A percentile compares a stretch with the other conserved stretches of the same genome.
Conservation (phyloP, 768 basidiomycete genomes). For the Lactifluus volemus region DNA sequence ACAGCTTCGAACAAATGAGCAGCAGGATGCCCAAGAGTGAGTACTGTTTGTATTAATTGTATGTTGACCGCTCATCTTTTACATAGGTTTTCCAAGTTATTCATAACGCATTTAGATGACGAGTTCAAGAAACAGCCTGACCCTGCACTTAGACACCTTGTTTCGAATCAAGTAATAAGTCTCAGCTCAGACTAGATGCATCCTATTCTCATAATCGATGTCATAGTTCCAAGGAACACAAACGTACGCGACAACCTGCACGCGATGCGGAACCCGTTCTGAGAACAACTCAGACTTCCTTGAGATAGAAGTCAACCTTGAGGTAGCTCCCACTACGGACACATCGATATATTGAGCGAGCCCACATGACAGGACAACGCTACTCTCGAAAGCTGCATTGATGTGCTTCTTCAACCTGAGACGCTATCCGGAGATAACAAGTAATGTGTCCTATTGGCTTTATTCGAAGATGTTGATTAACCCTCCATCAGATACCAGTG, state of each 20-base stretch:
- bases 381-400: constrained; percentile 65
- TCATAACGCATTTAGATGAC: constrained; percentile 79
- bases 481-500: constrained; percentile 60
- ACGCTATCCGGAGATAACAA: constrained; percentile 73
- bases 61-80: constrained; percentile 1
- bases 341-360: background rate
- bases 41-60: constrained; percentile 20
- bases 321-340: constrained; percentile 34
- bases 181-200: background rate
- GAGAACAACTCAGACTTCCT: constrained; percentile 67
- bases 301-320: constrained; percentile 82
- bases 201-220: background rate
- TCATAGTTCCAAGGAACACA: constrained; percentile 80
- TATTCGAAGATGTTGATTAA: background rate
- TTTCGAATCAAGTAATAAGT: constrained; percentile 57
- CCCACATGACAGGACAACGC: constrained; percentile 46
- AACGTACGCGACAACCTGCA: constrained; percentile 73
- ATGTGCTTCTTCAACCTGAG: constrained; percentile 60
- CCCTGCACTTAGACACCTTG: constrained; percentile 52
- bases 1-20: constrained; percentile 70
- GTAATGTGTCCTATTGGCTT: constrained; percentile 32
- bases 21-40: constrained; percentile 97
- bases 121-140: constrained; percentile 80
- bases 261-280: constrained; percentile 57
- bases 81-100: constrained; percentile 84